Evolutionary conservation across 305 asterid genomes (phyloP), one percentile per base, ranked within the genome.

Genomic region (Rubia tinctorum): DNA sequence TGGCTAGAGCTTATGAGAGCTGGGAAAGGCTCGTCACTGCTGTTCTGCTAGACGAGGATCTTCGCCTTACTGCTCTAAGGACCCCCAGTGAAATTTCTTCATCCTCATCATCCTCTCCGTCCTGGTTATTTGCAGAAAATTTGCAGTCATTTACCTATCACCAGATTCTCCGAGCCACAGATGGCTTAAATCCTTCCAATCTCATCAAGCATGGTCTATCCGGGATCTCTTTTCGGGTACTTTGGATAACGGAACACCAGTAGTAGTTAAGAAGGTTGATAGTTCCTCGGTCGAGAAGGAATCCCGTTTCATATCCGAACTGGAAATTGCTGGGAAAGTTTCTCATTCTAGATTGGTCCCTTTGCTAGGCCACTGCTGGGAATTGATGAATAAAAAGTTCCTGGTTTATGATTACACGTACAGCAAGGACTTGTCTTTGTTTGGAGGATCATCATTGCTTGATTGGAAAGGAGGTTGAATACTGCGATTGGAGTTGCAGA

Each of bases 401-500:
- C 7, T 55, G 61, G 61, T 55, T 55, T 55, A 55, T 20, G 25
- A 55, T 17, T 18, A 55, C n/a, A 6, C 18, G 61, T 20, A 17
- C 9, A 55, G 4, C 61, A 55, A 20, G 27, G 61, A 55, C 4
- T 55, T 55, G 8, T 55, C 12, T 55, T 55, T 55, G 25, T 17
- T 6, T 55, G 61, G 61, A 47, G 53, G 53, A 12, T 47, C 61
- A 55, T 17, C 11, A 7, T 17, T n/a, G 23, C 61, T 82, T 69
- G 87, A 83, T 80, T 86, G 91, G 91, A 82, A 68, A 84, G 84
- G 14, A 80, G 91, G 60, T 79, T 84, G 43, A 83, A 82, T 78
- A 83, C 85, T 73, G 91, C 91, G 20, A 83, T 61, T 42, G 85
- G 84, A 77, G 80, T 81, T 62, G 87, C 87, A 0, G 87, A 79